Conservation (phyloP, 768 basidiomycete genomes). For the Suillus ampliporus region DNA sequence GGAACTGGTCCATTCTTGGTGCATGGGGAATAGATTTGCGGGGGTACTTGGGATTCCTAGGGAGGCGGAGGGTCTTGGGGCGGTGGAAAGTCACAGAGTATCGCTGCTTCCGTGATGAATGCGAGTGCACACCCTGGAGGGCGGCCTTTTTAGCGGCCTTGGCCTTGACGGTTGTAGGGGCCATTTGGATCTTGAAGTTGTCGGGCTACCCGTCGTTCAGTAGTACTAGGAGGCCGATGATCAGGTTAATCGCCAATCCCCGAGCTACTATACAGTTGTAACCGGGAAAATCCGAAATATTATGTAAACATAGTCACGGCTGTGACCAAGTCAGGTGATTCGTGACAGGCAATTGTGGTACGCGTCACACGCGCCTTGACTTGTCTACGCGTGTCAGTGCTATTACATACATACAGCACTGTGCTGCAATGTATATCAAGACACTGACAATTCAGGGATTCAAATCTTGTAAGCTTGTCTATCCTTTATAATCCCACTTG, state of each 20-base stretch:
- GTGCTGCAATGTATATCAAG: conserved; percentile 74
- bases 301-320: not conserved
- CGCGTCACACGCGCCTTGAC: not conserved
- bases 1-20: conserved; percentile 95
- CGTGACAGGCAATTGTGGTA: not conserved
- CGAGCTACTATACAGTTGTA: conserved; percentile 4
- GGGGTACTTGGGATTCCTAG: conserved; percentile 91
- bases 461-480: conserved; percentile 83
- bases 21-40: conserved; percentile 92
- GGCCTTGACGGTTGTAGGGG: conserved; percentile 64
- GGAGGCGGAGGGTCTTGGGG: conserved; percentile 88
- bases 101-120: conserved; percentile 80
- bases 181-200: conserved; percentile 11
- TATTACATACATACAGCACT: not conserved
- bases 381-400: not conserved
- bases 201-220: not conserved
- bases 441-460: conserved; percentile 93
- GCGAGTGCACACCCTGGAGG: conserved; percentile 82
- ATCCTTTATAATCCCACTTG: not conserved
- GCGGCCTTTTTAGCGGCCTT: conserved; percentile 97
- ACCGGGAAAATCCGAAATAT: not conserved
- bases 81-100: conserved; percentile 92
- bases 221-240: conserved; percentile 3
- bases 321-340: not conserved
- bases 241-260: not conserved